These are phyloP conservation scores for Cadophora luteo-olivacea DNA, from an alignment of 2,329 filamentous ascomycete species.

Conservation along the genomic window DNA sequence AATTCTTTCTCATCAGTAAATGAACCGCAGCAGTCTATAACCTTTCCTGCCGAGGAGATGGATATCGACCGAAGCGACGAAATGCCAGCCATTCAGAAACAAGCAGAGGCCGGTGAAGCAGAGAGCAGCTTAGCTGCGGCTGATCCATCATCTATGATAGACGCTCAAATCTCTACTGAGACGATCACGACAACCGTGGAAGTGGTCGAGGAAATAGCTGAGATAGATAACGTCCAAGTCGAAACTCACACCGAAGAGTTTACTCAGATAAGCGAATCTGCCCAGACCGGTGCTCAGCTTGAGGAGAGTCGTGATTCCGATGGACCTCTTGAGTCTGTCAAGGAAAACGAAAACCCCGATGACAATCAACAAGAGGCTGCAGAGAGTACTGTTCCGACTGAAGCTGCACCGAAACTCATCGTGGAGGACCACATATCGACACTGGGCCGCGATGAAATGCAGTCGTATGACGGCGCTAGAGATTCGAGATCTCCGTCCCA, in stretches of 20 bases:
- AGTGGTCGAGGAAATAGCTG: background rate
- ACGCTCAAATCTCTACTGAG: background rate
- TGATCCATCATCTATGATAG: background rate
- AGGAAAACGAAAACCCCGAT: background rate
- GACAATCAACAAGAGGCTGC: background rate
- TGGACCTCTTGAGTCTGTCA: background rate
- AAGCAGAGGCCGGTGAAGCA: background rate
- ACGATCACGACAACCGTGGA: background rate
- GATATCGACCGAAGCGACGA: background rate
- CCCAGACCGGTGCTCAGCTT: background rate
- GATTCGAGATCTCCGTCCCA: background rate
- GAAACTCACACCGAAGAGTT: background rate
- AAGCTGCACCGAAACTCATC: background rate
- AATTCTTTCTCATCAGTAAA: slow-evolving; percentile 25
- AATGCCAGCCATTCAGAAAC: background rate
- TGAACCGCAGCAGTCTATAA: background rate
- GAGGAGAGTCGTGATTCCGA: background rate
- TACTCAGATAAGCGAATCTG: background rate
- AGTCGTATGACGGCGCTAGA: background rate
- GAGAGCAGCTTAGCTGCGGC: background rate
- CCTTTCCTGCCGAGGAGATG: background rate
- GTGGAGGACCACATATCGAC: background rate
- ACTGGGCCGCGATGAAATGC: background rate
- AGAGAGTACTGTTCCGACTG: slow-evolving; percentile 5
- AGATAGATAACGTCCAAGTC: background rate